Evolutionary conservation across 2,329 filamentous ascomycete species (phyloP), one percentile per base, ranked within the genome.

Genomic region (Tolypocladium tundrense): DNA sequence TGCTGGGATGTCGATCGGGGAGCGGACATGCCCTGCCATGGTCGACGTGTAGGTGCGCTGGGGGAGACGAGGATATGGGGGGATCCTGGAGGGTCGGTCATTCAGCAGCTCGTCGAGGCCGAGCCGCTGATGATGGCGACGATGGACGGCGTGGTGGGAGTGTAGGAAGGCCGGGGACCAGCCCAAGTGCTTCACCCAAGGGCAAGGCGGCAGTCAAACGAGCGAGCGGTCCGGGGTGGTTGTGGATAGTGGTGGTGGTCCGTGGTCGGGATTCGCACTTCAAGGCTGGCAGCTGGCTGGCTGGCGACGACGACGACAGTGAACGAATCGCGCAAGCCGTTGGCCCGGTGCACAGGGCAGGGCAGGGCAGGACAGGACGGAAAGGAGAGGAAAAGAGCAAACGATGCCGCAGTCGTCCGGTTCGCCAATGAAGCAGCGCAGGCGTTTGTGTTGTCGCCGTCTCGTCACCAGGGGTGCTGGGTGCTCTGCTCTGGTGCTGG

Each of bases 11-110:
- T 59, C 55, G 54, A 57, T 57, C 35, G 51, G 27, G 24, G 52
- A 51, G 19, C 55, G 37, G 14, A 50, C 41, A n/a, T 52, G 54
- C 58, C 33, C 42, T 59, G 50, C 58, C 58, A 59, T 59, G 42
- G 51, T 59, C 55, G 55, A 52, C 16, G 33, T 52, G 45, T n/a
- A 33, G 8, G 16, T n/a, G 45, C 16, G 45, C 27, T 33, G 27
- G 45, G 16, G 27, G 31, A 19, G 21, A 24, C 2, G 53, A 45
- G 19, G 39, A 33, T 19, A 16, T n/a, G 39, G 40, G 40, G 19
- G 14, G n/a, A 19, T 41, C 13, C 16, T 5, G 39, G 40, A 55
- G 53, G 14, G 53, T 16, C 50, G 33, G 19, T 55, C 39, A 55
- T 55, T n/a, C 10, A 33, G 45, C 24, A 48, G 45, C 27, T 33